Evolutionary conservation across 805 yeast species (phyloP).

Genomic region (Lachancea meyersii): DNA sequence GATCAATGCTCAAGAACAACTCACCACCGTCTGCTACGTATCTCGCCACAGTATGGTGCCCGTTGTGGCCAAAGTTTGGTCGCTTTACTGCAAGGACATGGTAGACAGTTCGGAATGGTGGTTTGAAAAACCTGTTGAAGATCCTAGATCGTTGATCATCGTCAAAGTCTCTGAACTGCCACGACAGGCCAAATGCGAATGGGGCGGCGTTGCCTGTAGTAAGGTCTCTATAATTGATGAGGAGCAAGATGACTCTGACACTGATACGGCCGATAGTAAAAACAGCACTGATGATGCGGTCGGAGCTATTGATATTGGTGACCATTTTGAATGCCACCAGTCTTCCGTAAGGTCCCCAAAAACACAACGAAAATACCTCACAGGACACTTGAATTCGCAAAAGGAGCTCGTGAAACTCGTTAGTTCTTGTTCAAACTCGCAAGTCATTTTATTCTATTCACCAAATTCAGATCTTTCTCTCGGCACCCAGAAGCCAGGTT

Average conservation of each 20-base stretch:
- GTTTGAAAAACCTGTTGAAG: conserved; percentile 1
- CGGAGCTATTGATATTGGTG: neutral
- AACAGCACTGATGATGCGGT: conserved; percentile 25
- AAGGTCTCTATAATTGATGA: neutral
- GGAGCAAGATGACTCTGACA: conserved; percentile 15
- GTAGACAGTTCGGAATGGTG: neutral
- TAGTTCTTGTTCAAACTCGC: conserved; percentile 1
- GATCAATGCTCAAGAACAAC: conserved; percentile 40
- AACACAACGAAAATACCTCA: conserved; percentile 13
- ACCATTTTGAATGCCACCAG: neutral
- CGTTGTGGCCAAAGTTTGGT: conserved; percentile 41
- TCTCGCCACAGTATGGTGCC: conserved; percentile 32
- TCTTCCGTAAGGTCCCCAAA: neutral
- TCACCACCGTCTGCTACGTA: conserved; percentile 51
- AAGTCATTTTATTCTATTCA: conserved; percentile 2
- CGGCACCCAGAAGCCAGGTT: conserved; percentile 1
- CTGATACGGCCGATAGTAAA: conserved; percentile 39
- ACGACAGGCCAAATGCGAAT: conserved; percentile 58
- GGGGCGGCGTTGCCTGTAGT: conserved; percentile 60
- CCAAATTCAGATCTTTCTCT: conserved; percentile 17
- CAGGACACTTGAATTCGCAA: conserved; percentile 17
- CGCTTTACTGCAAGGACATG: conserved; percentile 33
- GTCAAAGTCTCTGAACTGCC: conserved; percentile 58
- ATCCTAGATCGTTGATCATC: conserved; percentile 37
- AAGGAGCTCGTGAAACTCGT: conserved; percentile 9